Evolutionary conservation across 73 alveolate species (phyloP), one percentile per base, ranked within the genome.

Genomic region (Paramecium tetraurelia): DNA sequence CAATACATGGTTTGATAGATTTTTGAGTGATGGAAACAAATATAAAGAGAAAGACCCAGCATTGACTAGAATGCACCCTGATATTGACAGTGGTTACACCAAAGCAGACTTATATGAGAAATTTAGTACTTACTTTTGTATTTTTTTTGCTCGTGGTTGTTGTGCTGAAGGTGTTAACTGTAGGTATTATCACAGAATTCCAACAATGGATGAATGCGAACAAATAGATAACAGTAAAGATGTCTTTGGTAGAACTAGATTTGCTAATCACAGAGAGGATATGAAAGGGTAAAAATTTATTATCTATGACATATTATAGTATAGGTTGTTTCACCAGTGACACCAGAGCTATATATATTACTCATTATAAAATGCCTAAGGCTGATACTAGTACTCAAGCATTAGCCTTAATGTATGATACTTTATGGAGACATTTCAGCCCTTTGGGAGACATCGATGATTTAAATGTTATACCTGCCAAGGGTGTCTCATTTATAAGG

Each of bases 91-190:
- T 24, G 99, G 99, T 14, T 98, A 98, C 69, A 98, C 99, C 0
- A 94, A 98, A 35, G 99, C 99, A 5, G 99, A 98, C 89, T 92
- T 95, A 85, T 97, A 94, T 58, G 98, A 96, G 84, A 97, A 96
- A 93, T 94, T 93, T 59, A 92, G 97, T 71, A 89, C 99, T 9
- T 98, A 95, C 89, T 98, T 97, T 94, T 98, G 99, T 50, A 77
- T 95, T 22, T 98, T 93, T 84, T 98, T 95, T 88, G 98, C 99
- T 20, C 86, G 99, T 58, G 99, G 99, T 7, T 96, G 99, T 59
- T 98, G 99, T 48, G 94, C 99, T 58, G 99, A 98, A 94, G 99
- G 99, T 5, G 99, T 97, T 8, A 98, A 96, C 92, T 98, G 99
- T 86, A 92, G 99, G 84, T 98, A 92, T 92, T 98, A 96, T 95